Evolutionary conservation across 805 yeast species (phyloP), one percentile per base, ranked within the genome.

Genomic region (Saturnispora diversa): DNA sequence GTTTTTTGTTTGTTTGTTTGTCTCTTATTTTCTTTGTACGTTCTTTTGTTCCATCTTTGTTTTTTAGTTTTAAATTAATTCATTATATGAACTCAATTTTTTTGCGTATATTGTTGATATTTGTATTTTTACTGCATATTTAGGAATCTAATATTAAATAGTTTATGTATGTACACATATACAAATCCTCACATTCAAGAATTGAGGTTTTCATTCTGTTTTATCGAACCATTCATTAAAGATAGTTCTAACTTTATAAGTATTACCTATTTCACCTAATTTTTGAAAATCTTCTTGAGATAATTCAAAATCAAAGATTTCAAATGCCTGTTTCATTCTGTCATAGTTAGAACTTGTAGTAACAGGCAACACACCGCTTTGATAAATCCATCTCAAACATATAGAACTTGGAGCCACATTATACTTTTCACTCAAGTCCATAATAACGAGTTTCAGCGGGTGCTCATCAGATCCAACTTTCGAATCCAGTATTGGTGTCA

Each of bases 351-450:
- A 68, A 2, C 87, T 74, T 10, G 92, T 83, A 5, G 95, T 85
- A 16, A 85, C 63, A 19, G 94, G 94, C 29, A 83, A 54, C 6
- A 79, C 70, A 13, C 81, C 83, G 15, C 60, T 60, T 54, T 78
- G 80, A 42, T 74, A 66, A 7, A 80, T 78, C 82, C 86, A 84
- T 57, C 85, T 68, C 46, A 84, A 66, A 43, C 83, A 59, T 39
- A 84, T 64, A 50, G 75, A 81, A n/a, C 82, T 75, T 28, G 69
- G 66, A n/a, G 78, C 65, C 43, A 70, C 77, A 19, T 54, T 52
- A 55, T 84, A 82, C 50, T 82, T 81, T 30, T 56, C 50, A n/a
- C 74, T 54, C 49, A 84, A 60, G 40, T 68, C 57, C 3, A 61
- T 61, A 25, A 62, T 40, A 3, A 58, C 38, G 5, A 48, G 56